These are phyloP conservation scores for Arthrobotrys iridis DNA, from an alignment of 2,329 filamentous ascomycete species.

Conservation along the genomic window DNA sequence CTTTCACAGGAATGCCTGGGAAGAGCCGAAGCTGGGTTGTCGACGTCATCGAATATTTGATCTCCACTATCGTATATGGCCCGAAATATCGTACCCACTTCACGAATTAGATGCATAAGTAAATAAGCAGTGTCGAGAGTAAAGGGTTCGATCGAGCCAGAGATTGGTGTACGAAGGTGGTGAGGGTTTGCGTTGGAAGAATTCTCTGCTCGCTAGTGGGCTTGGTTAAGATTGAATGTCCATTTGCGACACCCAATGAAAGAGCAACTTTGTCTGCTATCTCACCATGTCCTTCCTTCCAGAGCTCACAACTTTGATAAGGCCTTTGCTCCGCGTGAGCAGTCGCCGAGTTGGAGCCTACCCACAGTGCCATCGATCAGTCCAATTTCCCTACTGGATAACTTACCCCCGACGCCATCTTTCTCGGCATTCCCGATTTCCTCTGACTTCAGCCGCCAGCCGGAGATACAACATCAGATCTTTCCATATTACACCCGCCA, in stretches of 20 bases:
- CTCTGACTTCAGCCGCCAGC: slow-evolving; percentile 6
- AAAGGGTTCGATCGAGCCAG: not conserved
- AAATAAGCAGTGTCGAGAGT: too few species aligned
- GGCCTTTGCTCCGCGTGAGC: slow-evolving; percentile 32
- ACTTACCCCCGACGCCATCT: slow-evolving; percentile 37
- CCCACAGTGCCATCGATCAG: slow-evolving; percentile 23
- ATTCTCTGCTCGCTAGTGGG: slow-evolving; percentile 6
- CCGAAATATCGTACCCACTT: too few species aligned
- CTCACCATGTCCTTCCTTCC: slow-evolving; percentile 25
- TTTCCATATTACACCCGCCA: slow-evolving; percentile 27
- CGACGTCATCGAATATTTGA: not conserved
- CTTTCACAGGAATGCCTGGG: slow-evolving; percentile 22
- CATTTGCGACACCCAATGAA: not conserved
- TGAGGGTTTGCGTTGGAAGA: not conserved
- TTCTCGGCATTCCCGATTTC: slow-evolving; percentile 46
- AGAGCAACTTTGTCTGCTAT: slow-evolving; percentile 8
- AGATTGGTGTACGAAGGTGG: not conserved
- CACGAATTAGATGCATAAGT: too few species aligned
- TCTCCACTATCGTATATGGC: too few species aligned
- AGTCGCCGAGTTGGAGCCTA: slow-evolving; percentile 51
- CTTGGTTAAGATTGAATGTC: not conserved
- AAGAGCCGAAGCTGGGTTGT: not conserved
- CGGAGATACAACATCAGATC: slow-evolving; percentile 26
- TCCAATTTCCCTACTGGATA: slow-evolving; percentile 28
- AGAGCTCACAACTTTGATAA: slow-evolving; percentile 32